Conservation (phyloP, 768 basidiomycete genomes). For the Boletus insuetus region DNA sequence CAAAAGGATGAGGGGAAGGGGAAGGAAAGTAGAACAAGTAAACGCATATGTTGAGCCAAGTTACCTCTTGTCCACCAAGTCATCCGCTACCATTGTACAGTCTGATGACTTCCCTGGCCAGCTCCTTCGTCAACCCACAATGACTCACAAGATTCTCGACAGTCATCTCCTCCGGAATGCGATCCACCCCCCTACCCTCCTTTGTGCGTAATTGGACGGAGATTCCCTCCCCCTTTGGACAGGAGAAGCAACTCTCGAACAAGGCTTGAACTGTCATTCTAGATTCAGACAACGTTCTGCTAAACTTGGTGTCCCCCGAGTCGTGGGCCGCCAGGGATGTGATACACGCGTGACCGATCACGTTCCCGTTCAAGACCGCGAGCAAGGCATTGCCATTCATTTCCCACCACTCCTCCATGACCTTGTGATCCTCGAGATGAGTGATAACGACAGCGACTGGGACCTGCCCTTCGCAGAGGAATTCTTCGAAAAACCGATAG, state of each 20-base stretch:
- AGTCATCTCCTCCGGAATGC: not conserved
- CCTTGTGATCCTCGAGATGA: conserved; percentile 25
- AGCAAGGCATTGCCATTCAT: not conserved
- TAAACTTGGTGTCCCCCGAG: not conserved
- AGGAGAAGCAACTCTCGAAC: not conserved
- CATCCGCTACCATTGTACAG: not conserved
- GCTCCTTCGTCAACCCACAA: not conserved
- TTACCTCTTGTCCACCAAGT: too few species aligned
- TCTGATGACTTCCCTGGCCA: not conserved
- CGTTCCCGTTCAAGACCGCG: not conserved
- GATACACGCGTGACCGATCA: conserved; percentile 21
- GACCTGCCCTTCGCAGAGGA: conserved; percentile 32
- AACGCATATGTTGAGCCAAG: too few species aligned
- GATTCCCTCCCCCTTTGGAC: not conserved
- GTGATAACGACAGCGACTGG: conserved; percentile 35
- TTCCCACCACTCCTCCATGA: conserved; percentile 25
- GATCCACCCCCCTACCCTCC: not conserved
- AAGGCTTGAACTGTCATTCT: not conserved
- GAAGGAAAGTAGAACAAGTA: too few species aligned
- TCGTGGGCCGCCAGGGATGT: conserved; percentile 2
- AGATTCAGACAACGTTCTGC: not conserved
- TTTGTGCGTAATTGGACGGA: too few species aligned
- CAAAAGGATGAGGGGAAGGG: too few species aligned
- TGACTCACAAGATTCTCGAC: not conserved
- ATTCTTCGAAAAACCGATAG: conserved; percentile 30